These are phyloP conservation scores for Cochlearia excelsa DNA, from an alignment of 345 rosid genomes.

Conservation along the genomic window DNA sequence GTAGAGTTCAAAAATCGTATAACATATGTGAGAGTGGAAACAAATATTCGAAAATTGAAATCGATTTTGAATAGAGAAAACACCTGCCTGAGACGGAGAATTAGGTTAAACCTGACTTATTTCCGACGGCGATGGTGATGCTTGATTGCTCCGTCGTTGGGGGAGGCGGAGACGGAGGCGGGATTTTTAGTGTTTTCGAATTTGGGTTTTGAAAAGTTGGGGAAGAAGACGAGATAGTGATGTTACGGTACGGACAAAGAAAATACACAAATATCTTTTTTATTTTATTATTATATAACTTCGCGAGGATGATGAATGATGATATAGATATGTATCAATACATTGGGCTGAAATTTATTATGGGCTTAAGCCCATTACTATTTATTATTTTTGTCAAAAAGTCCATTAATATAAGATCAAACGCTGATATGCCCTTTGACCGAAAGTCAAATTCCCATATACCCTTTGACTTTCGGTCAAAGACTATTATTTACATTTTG, in stretches of 20 bases:
- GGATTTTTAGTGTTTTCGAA: slow-evolving; percentile 29
- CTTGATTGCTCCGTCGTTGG: slow-evolving; percentile 5
- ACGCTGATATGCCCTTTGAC: no score
- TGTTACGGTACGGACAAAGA: not conserved
- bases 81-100: slow-evolving; percentile 18
- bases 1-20: not conserved
- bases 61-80: slow-evolving; percentile 9
- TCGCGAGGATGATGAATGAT: not conserved
- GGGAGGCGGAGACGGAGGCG: slow-evolving; percentile 27
- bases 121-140: not conserved
- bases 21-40: not conserved
- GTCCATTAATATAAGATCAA: no score
- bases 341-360: not conserved
- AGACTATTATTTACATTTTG: no score
- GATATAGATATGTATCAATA: not conserved
- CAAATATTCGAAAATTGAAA: slow-evolving; percentile 7
- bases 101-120: not conserved
- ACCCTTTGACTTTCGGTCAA: no score
- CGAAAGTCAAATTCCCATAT: no score
- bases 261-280: not conserved
- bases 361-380: slow-evolving; percentile 1
- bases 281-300: not conserved
- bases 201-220: not conserved
- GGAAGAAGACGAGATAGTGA: slow-evolving; percentile 19
- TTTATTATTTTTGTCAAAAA: no score